A percentile compares a stretch with the other conserved stretches of the same genome.
These are phyloP conservation scores for Fusarium sp. DNA, from an alignment of 2,329 filamentous ascomycete species.

Conservation along the genomic window DNA sequence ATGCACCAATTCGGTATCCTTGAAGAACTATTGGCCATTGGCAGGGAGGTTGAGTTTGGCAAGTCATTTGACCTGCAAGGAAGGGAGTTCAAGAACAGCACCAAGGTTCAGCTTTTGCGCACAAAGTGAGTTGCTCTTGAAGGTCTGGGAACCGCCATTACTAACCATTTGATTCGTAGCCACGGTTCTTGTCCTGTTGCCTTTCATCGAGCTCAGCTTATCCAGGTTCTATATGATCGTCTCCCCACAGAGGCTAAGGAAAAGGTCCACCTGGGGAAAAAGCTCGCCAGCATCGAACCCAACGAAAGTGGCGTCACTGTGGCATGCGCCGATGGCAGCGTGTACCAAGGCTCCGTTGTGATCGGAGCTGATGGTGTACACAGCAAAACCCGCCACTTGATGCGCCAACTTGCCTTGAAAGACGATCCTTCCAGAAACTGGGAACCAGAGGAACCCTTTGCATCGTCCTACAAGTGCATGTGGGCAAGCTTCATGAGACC, in stretches of 20 bases:
- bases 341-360: neutral
- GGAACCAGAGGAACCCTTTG: neutral
- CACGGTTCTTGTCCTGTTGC: neutral
- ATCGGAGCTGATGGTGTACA: neutral
- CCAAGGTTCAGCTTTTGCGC: neutral
- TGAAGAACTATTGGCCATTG: neutral
- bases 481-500: neutral
- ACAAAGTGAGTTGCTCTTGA: neutral
- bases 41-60: neutral
- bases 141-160: too few relatives aligned
- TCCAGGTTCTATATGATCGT: neutral
- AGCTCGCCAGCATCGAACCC: neutral
- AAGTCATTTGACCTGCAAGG: neutral
- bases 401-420: neutral
- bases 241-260: neutral
- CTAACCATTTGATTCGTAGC: neutral
- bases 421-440: neutral
- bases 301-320: neutral
- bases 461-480: neutral
- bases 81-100: neutral
- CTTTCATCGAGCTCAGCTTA: neutral
- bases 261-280: neutral
- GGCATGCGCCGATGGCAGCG: neutral
- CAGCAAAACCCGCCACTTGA: neutral
- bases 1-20: neutral